These are phyloP conservation scores for Hanseniaspora thailandica DNA, from an alignment of 805 yeast genomes.

Conservation along the genomic window DNA sequence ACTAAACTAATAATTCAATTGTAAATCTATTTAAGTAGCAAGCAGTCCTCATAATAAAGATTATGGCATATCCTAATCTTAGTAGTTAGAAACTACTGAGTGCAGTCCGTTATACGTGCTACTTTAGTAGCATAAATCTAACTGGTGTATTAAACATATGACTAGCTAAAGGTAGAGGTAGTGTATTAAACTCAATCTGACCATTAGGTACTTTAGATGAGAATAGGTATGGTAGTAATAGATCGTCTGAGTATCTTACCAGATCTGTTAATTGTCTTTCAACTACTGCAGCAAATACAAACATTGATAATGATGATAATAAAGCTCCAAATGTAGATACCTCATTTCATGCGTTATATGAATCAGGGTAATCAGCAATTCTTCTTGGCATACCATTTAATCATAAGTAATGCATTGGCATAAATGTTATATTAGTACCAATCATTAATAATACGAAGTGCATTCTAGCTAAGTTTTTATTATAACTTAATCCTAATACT, in stretches of 20 bases:
- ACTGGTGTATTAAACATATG: slow-evolving; percentile 6
- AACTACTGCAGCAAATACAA: slow-evolving; percentile 2
- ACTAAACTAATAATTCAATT: neutral
- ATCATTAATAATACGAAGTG: slow-evolving; percentile 17
- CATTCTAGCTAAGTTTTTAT: slow-evolving; percentile 15
- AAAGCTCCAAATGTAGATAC: slow-evolving; percentile 9
- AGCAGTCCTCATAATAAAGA: too few relatives aligned
- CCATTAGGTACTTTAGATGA: neutral
- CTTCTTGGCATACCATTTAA: slow-evolving; percentile 18
- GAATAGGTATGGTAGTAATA: neutral
- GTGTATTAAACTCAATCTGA: neutral
- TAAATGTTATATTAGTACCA: slow-evolving; percentile 17
- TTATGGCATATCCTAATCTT: too few relatives aligned
- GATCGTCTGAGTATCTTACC: neutral
- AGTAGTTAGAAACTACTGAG: too few relatives aligned
- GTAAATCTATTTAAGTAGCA: too few relatives aligned
- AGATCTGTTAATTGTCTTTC: slow-evolving; percentile 3
- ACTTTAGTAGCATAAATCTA: neutral
- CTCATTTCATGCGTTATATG: slow-evolving; percentile 14
- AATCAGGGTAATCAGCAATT: slow-evolving; percentile 17
- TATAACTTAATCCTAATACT: slow-evolving; percentile 16
- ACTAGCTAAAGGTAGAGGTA: neutral
- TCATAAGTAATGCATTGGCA: slow-evolving; percentile 18
- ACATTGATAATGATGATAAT: slow-evolving; percentile 10
- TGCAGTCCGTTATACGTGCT: too few relatives aligned